Base-by-base conservation (phyloP, 2,329 filamentous ascomycete genomes). In the Mycocentrospora acerina region DNA sequence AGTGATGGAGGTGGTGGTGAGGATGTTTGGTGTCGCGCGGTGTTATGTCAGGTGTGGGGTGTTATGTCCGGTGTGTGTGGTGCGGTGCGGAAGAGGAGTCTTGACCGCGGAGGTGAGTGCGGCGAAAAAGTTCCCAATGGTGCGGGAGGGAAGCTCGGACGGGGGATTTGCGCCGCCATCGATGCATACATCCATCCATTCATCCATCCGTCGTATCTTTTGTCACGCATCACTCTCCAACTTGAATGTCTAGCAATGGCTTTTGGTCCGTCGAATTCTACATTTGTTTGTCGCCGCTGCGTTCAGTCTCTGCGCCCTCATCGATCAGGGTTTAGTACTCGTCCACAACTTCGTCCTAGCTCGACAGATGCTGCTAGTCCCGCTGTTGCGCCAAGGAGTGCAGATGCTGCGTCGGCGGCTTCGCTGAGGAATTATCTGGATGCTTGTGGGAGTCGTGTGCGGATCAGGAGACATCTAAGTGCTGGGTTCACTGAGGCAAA, bases 61-160 rank as follows among this genome's bases (percentile, higher is more conserved):
- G 22, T 18, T n/a, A n/a, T n/a, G n/a, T n/a, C n/a, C n/a, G n/a
- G n/a, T 36, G 11, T 22, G 19, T 22, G 19, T 22, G 19, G 19
- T 22, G 14, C 1, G 25, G 26, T 32, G 32, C 36, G 27, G 17
- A 29, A 13, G 37, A 27, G 24, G 11, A 38, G 24, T 16, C 37
- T 46, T 39, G 39, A 30, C 27, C 30, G 44, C 51, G 53, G 53
- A 51, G 47, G 53, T 52, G 46, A 22, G 28, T 57, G 51, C 57
- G 57, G 55, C 49, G 55, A 57, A 59, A 61, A 59, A n/a, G n/a
- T n/a, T n/a, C n/a, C n/a, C n/a, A n/a, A n/a, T n/a, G n/a, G n/a
- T n/a, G n/a, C n/a, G n/a, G n/a, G n/a, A n/a, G n/a, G n/a, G 47
- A 30, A 32, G 58, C 60, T 58, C 39, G 40, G 58, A 44, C n/a